These are phyloP conservation scores for Colletotrichum zoysiae DNA, from an alignment of 2,329 filamentous ascomycete genomes.

Conservation along the genomic window DNA sequence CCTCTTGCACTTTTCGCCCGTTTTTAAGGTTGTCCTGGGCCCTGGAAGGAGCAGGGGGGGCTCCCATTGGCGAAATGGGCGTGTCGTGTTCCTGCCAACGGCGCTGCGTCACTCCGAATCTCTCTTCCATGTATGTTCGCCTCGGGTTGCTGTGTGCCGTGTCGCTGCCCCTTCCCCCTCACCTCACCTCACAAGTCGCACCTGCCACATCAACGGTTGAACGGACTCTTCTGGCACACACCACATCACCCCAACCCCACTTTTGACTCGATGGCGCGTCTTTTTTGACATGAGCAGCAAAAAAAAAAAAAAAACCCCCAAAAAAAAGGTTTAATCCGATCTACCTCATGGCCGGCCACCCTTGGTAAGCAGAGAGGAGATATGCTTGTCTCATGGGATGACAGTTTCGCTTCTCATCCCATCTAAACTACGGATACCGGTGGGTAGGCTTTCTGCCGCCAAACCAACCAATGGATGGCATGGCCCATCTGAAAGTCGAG, in stretches of 20 bases:
- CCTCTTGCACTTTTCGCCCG: conserved; percentile 15
- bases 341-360: conserved; percentile 32
- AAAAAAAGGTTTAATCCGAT: conserved; percentile 32
- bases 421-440: conserved; percentile 7
- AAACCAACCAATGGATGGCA: neutral
- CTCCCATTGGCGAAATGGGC: neutral
- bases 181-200: too few relatives aligned
- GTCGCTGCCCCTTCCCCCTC: neutral
- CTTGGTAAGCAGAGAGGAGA: neutral
- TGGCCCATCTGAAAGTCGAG: conserved; percentile 1
- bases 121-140: neutral
- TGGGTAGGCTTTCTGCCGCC: conserved; percentile 6
- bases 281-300: conserved; percentile 7
- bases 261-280: neutral
- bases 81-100: conserved; percentile 2
- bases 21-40: conserved; percentile 39
- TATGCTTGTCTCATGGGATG: conserved; percentile 34
- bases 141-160: conserved; percentile 7
- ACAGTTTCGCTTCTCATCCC: conserved; percentile 26
- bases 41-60: conserved; percentile 23
- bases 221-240: neutral
- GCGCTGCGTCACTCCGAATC: conserved; percentile 18
- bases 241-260: too few relatives aligned
- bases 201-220: neutral
- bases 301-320: neutral